Evolutionary conservation across 306 rosid species (phyloP).

Genomic region (Trifolium subterraneum): DNA sequence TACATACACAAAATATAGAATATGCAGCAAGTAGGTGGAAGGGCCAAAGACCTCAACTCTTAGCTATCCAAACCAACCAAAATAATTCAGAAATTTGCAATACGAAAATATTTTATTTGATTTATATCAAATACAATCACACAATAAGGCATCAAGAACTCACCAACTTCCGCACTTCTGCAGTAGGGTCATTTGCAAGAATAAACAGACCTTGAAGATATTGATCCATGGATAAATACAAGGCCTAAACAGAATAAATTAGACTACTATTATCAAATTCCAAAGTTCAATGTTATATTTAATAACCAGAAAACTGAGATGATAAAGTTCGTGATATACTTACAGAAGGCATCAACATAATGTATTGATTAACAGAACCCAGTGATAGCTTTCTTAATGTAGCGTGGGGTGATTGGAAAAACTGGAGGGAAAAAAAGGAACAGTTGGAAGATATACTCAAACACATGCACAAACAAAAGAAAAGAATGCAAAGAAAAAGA

Average conservation of each 20-base stretch:
- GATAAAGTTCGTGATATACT: constrained; percentile 46
- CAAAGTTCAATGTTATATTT: constrained; percentile 35
- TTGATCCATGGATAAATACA: constrained; percentile 79
- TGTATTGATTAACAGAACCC: constrained; percentile 94
- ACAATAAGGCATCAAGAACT: constrained; percentile 38
- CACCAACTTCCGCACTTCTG: constrained; percentile 97
- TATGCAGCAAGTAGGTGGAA: constrained; percentile 11
- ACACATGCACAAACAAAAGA: background rate
- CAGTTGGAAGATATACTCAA: constrained; percentile 26
- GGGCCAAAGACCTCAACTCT: constrained; percentile 22
- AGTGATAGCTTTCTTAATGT: constrained; percentile 84
- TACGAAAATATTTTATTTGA: constrained; percentile 15
- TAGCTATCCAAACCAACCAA: constrained; percentile 32
- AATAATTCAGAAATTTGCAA: constrained; percentile 21
- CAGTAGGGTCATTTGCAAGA: constrained; percentile 75
- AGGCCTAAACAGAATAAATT: constrained; percentile 60
- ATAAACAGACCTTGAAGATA: constrained; percentile 94
- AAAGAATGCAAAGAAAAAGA: background rate
- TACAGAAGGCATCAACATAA: constrained; percentile 98
- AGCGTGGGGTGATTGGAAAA: constrained; percentile 91
- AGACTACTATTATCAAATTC: constrained; percentile 29
- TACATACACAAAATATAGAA: constrained; percentile 2
- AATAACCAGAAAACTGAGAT: constrained; percentile 36
- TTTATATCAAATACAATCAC: constrained; percentile 31
- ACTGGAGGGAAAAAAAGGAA: constrained; percentile 53